Conservation (phyloP, 305 asterid species). For the Rubia occidens region DNA sequence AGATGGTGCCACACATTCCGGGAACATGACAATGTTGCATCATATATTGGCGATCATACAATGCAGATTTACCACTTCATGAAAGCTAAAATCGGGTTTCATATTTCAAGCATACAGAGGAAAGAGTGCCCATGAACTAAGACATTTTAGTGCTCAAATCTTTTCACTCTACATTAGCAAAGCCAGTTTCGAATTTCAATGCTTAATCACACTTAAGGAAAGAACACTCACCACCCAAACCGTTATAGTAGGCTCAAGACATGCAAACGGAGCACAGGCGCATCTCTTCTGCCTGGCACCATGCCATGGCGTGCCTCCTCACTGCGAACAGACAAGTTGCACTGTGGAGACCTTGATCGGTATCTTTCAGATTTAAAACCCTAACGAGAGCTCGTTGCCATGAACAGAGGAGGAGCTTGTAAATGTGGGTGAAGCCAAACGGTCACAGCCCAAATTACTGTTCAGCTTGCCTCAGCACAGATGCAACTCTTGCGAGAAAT, state of each 20-base stretch:
- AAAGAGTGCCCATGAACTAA: too few relatives aligned
- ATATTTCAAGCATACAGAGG: too few relatives aligned
- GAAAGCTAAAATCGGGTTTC: too few relatives aligned
- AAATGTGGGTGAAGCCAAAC: background rate
- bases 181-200: background rate
- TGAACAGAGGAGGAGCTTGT: background rate
- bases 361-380: background rate
- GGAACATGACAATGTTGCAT: too few relatives aligned
- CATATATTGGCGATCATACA: too few relatives aligned
- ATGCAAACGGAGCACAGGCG: background rate
- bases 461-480: slow-evolving; percentile 74
- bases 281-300: background rate
- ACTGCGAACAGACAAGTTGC: background rate
- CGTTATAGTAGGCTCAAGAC: too few relatives aligned
- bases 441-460: slow-evolving; percentile 45
- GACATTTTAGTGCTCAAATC: background rate
- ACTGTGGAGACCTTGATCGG: background rate
- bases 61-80: too few relatives aligned
- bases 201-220: background rate
- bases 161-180: background rate
- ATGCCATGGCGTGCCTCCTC: too few relatives aligned
- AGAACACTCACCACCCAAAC: background rate
- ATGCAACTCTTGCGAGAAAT: slow-evolving; percentile 50
- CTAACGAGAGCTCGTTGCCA: background rate
- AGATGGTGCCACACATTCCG: too few relatives aligned